Evolutionary conservation across 495 filamentous ascomycete genomes (phyloP).

Genomic region (Ramalina peruviana): DNA sequence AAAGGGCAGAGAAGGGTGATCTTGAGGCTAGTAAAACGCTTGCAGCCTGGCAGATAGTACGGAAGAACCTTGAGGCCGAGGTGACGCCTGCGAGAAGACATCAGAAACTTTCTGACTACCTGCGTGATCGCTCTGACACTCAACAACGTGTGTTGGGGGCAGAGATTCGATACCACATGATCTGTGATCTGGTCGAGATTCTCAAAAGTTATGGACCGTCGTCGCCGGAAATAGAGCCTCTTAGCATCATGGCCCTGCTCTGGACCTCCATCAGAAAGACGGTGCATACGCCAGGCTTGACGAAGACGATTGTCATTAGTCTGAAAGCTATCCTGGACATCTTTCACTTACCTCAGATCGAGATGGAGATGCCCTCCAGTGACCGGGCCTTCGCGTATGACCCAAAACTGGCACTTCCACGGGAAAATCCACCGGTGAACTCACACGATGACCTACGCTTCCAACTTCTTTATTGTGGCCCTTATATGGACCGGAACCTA

Average conservation of each 20-base stretch:
- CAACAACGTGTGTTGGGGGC: conserved; percentile 18
- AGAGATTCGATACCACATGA: conserved; percentile 26
- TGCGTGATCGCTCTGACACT: conserved; percentile 15
- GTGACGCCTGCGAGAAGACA: conserved; percentile 18
- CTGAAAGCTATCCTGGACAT: conserved; percentile 15
- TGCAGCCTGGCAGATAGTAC: conserved; percentile 20
- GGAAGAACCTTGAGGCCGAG: conserved; percentile 18
- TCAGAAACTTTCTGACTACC: conserved; percentile 19
- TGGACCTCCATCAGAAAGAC: conserved; percentile 12
- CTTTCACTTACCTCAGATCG: conserved; percentile 20
- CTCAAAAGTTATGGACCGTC: conserved; percentile 14
- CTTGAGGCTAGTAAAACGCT: conserved; percentile 17
- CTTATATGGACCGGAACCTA: conserved; percentile 58
- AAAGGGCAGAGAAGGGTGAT: conserved; percentile 26
- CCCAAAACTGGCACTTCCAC: conserved; percentile 15
- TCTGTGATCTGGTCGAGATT: conserved; percentile 21
- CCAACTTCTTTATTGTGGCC: conserved; percentile 52
- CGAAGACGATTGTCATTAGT: conserved; percentile 19
- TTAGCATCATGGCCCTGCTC: conserved; percentile 10
- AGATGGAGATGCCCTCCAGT: conserved; percentile 2
- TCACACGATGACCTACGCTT: conserved; percentile 33
- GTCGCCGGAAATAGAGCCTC: conserved; percentile 5
- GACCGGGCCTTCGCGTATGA: conserved; percentile 27
- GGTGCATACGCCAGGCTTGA: conserved; percentile 11
- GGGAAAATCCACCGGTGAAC: conserved; percentile 13